Conservation (phyloP, 2,329 filamentous ascomycete genomes). For the Alternaria rosae region DNA sequence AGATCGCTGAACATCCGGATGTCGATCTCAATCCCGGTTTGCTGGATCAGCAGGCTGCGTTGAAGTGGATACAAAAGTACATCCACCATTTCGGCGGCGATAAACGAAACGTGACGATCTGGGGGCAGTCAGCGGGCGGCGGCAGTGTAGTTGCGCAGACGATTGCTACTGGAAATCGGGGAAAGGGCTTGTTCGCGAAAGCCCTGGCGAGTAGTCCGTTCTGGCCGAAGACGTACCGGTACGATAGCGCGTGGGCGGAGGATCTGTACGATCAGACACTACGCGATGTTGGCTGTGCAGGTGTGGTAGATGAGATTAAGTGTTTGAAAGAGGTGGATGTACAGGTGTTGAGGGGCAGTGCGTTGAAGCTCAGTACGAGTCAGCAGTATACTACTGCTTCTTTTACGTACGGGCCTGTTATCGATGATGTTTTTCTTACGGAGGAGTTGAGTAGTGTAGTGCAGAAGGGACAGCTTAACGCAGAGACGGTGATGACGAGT, state of each 20-base stretch:
- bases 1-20: conserved; percentile 55
- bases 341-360: conserved; percentile 62
- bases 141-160: conserved; percentile 62
- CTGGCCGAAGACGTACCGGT: conserved; percentile 66
- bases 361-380: conserved; percentile 56
- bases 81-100: conserved; percentile 64
- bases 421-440: conserved; percentile 63
- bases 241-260: conserved; percentile 61
- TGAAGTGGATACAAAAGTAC: conserved; percentile 63
- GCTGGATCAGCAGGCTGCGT: conserved; percentile 60
- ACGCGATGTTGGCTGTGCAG: conserved; percentile 57
- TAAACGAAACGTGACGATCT: conserved; percentile 60
- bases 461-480: conserved; percentile 51
- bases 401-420: conserved; percentile 68
- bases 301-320: conserved; percentile 52
- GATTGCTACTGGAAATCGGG: conserved; percentile 57
- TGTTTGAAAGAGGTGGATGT: conserved; percentile 65
- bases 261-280: conserved; percentile 59
- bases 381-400: conserved; percentile 64
- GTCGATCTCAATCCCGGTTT: conserved; percentile 61
- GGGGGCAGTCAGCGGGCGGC: conserved; percentile 64
- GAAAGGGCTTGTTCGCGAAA: conserved; percentile 57
- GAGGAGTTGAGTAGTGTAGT: conserved; percentile 57
- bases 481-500: conserved; percentile 60
- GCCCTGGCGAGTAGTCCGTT: conserved; percentile 64